Evolutionary conservation across 495 filamentous ascomycete genomes (phyloP).

Genomic region (Lichina pygmaea): DNA sequence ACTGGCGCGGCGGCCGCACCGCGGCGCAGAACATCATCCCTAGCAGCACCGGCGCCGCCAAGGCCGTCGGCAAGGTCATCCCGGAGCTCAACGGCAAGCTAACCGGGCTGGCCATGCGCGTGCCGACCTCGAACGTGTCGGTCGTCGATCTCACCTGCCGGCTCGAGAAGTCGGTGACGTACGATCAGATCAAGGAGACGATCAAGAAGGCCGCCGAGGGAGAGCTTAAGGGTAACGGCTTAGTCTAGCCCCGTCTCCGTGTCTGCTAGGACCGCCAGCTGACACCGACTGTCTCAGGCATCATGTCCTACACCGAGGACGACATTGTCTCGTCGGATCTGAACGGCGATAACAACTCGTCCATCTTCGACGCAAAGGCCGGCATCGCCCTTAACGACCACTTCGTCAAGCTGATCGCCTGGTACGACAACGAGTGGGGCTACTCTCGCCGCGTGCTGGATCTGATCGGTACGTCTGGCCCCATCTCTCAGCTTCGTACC

Average conservation of each 20-base stretch:
- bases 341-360: constrained; percentile 74
- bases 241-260: neutral
- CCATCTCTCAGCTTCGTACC: neutral
- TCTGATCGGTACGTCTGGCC: constrained; percentile 34
- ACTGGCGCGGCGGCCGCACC: constrained; percentile 96
- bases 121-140: constrained; percentile 94
- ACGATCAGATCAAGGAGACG: constrained; percentile 80
- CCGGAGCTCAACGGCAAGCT: constrained; percentile 95
- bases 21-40: constrained; percentile 99
- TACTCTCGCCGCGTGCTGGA: constrained; percentile 98
- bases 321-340: constrained; percentile 83
- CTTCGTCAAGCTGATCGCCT: constrained; percentile 95
- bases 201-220: constrained; percentile 75
- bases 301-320: constrained; percentile 91
- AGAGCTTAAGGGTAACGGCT: constrained; percentile 50
- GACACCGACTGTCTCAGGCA: constrained; percentile 20
- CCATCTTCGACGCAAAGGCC: constrained; percentile 98
- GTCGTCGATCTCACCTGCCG: constrained; percentile 94
- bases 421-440: constrained; percentile 96
- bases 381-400: constrained; percentile 94
- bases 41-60: constrained; percentile 95
- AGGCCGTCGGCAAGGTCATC: constrained; percentile 99
- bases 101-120: constrained; percentile 98
- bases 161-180: constrained; percentile 65
- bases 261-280: neutral